Evolutionary conservation across 352 stramenopile species (phyloP).

Genomic region (Phytopythium helicoides): DNA sequence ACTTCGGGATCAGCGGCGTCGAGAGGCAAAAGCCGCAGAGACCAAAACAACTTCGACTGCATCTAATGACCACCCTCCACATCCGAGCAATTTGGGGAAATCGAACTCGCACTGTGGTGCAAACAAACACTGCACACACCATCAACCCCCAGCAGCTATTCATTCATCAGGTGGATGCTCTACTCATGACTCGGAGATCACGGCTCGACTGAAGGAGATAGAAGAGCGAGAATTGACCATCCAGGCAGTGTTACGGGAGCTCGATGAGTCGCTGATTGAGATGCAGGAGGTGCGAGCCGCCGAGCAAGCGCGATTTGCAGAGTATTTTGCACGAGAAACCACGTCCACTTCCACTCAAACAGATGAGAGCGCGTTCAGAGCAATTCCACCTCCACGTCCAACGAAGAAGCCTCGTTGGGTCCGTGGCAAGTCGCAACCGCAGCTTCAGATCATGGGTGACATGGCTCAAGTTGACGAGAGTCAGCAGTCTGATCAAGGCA

Average conservation of each 20-base stretch:
- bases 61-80: too few relatives aligned
- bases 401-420: not conserved
- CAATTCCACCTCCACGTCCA: not conserved
- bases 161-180: too few relatives aligned
- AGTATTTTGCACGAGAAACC: not conserved
- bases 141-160: too few relatives aligned
- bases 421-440: slow-evolving; percentile 2
- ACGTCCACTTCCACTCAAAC: not conserved
- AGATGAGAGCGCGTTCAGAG: not conserved
- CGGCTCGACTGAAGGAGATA: slow-evolving; percentile 11
- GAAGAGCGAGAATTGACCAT: slow-evolving; percentile 22
- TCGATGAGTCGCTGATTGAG: slow-evolving; percentile 13
- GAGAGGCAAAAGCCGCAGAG: not conserved
- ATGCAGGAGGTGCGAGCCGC: slow-evolving; percentile 5
- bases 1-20: slow-evolving; percentile 17
- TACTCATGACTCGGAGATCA: too few relatives aligned
- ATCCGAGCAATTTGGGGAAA: too few relatives aligned
- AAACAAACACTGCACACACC: too few relatives aligned
- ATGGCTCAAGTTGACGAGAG: not conserved
- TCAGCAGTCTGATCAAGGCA: too few relatives aligned
- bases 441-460: not conserved
- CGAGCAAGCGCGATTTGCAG: not conserved
- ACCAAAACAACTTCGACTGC: too few relatives aligned
- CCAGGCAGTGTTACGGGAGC: slow-evolving; percentile 13
- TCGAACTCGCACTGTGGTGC: too few relatives aligned